Evolutionary conservation across 306 rosid genomes (phyloP).

Genomic region (Pyrus bretschneideri): DNA sequence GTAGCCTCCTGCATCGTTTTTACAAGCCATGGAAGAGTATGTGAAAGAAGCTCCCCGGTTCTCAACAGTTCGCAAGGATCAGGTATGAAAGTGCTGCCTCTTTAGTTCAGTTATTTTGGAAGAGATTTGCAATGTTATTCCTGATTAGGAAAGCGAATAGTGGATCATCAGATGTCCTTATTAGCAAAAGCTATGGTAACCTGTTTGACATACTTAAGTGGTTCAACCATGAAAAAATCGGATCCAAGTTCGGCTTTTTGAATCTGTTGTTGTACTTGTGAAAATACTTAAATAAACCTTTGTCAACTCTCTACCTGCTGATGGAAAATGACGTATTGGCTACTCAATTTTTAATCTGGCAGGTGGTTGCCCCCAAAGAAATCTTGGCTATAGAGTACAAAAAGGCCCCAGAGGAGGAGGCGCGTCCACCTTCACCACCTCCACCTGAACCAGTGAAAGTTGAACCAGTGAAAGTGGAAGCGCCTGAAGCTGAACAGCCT

Average conservation of each 20-base stretch:
- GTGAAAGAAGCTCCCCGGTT: constrained; percentile 82
- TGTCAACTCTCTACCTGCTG: not conserved
- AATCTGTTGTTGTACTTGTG: not conserved
- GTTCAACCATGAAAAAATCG: constrained; percentile 1
- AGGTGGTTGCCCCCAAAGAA: constrained; percentile 70
- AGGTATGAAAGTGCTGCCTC: constrained; percentile 35
- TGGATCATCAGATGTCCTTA: not conserved
- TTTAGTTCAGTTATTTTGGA: not conserved
- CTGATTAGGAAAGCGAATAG: not conserved
- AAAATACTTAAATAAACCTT: not conserved
- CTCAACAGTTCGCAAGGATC: constrained; percentile 66
- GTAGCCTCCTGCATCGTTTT: constrained; percentile 91
- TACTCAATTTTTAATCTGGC: constrained; percentile 19
- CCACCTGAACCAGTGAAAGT: constrained; percentile 75
- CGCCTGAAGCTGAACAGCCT: constrained; percentile 63
- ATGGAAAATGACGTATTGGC: not conserved
- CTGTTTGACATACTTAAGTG: constrained; percentile 2
- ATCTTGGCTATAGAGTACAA: constrained; percentile 81
- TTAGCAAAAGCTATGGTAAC: not conserved
- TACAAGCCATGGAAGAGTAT: constrained; percentile 99
- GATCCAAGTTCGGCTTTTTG: not conserved
- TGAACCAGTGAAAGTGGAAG: constrained; percentile 81
- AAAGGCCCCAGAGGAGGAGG: constrained; percentile 49
- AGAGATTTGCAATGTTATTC: not conserved
- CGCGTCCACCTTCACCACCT: constrained; percentile 37